Evolutionary conservation across 495 filamentous ascomycete genomes (phyloP).

Genomic region (Ascodesmis nigricans): DNA sequence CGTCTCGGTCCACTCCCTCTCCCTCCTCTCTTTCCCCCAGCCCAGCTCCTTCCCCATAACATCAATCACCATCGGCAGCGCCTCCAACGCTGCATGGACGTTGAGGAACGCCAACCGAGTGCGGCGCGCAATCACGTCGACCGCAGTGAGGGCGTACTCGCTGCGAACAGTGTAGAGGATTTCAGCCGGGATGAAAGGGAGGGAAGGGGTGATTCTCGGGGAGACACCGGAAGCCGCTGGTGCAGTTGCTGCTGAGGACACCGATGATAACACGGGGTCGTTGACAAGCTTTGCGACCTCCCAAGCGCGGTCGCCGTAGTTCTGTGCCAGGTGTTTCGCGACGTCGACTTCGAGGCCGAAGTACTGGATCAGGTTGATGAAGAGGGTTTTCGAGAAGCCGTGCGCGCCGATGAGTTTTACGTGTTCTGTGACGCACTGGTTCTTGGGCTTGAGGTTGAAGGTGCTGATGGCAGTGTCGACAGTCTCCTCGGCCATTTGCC

Average conservation of each 20-base stretch:
- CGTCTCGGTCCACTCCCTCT: conserved; percentile 66
- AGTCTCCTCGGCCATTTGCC: conserved; percentile 94
- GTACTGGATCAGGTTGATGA: conserved; percentile 96
- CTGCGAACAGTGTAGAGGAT: conserved; percentile 72
- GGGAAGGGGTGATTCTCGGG: conserved; percentile 55
- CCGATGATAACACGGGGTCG: too few relatives aligned
- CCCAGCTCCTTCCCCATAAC: conserved; percentile 75
- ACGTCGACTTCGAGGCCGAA: conserved; percentile 92
- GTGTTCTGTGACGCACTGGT: conserved; percentile 67
- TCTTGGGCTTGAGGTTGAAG: conserved; percentile 46
- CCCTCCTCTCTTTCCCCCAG: conserved; percentile 56
- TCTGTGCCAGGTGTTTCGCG: conserved; percentile 67
- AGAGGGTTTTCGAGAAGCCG: conserved; percentile 82
- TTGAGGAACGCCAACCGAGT: conserved; percentile 87
- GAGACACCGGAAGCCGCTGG: conserved; percentile 75
- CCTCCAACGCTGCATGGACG: conserved; percentile 82
- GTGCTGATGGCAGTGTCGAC: conserved; percentile 70
- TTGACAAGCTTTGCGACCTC: conserved; percentile 72
- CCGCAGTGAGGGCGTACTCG: conserved; percentile 86
- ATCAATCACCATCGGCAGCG: conserved; percentile 72
- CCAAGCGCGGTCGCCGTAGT: conserved; percentile 93
- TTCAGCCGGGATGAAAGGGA: conserved; percentile 95
- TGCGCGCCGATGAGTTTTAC: conserved; percentile 83
- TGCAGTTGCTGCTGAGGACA: conserved; percentile 59
- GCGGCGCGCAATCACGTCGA: conserved; percentile 72